Conservation (phyloP, 768 basidiomycete species). For the Pilatotrama ljubarskyi region DNA sequence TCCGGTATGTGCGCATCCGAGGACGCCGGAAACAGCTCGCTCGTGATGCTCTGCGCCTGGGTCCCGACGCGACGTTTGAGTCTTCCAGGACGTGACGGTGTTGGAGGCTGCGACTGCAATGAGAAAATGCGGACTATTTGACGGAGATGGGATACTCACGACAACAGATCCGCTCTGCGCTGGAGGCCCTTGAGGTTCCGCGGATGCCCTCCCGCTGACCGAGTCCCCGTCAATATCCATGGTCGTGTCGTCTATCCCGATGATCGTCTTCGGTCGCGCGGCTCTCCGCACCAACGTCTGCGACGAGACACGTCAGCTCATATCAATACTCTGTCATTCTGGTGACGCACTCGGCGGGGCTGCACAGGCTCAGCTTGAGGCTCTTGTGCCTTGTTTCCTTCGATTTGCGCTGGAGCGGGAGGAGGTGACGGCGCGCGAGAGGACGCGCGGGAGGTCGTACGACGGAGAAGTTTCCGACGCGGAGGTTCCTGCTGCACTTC, state of each 20-base stretch:
- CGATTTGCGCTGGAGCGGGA: not conserved
- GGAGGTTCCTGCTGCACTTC: not conserved
- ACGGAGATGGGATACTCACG: not conserved
- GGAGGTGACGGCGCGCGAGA: slow-evolving; percentile 40
- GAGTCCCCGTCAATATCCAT: slow-evolving; percentile 28
- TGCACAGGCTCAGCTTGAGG: slow-evolving; percentile 28
- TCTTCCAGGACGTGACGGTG: slow-evolving; percentile 11
- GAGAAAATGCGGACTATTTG: not conserved
- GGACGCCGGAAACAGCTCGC: slow-evolving; percentile 22
- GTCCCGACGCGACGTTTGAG: slow-evolving; percentile 56
- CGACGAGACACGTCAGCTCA: slow-evolving; percentile 4
- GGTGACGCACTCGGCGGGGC: slow-evolving; percentile 28
- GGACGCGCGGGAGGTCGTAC: slow-evolving; percentile 42
- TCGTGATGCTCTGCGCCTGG: slow-evolving; percentile 31
- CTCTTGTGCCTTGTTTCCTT: slow-evolving; percentile 12
- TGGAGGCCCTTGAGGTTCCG: not conserved
- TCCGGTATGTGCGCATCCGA: slow-evolving; percentile 29
- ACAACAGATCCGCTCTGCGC: not conserved
- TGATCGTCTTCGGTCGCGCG: slow-evolving; percentile 39
- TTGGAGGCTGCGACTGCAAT: slow-evolving; percentile 9
- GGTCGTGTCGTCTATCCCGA: slow-evolving; percentile 49
- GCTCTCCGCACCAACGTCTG: slow-evolving; percentile 48
- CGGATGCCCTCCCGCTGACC: not conserved
- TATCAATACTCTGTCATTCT: slow-evolving; percentile 19
- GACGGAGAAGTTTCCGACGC: slow-evolving; percentile 35